Conservation (phyloP, 1,284 basidiomycete species). For the Fomitopsis betulina region DNA sequence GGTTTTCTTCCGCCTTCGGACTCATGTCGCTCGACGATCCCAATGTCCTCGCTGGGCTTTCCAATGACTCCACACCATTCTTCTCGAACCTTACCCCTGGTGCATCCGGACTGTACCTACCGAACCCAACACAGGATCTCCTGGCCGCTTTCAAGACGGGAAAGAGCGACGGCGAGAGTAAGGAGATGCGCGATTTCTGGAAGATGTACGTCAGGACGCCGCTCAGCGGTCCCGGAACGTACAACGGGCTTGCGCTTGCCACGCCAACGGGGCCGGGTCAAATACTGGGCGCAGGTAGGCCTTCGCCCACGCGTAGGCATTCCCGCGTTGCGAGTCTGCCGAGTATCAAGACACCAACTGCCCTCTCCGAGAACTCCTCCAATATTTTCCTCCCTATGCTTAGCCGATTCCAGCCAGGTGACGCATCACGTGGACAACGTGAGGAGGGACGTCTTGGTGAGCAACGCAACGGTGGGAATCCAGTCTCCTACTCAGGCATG, state of each 20-base stretch:
- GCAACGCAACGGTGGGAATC: constrained; percentile 9
- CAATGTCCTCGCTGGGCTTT: constrained; percentile 54
- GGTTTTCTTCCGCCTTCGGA: constrained; percentile 64
- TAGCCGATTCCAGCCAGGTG: background rate
- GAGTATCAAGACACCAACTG: constrained; percentile 55
- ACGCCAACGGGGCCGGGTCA: constrained; percentile 25
- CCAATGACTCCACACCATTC: constrained; percentile 54
- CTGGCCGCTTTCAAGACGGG: constrained; percentile 23
- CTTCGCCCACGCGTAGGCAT: constrained; percentile 33
- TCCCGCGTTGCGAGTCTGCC: constrained; percentile 61
- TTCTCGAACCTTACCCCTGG: constrained; percentile 38
- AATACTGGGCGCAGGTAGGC: constrained; percentile 20
- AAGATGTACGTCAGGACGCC: constrained; percentile 70
- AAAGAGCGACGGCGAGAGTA: constrained; percentile 42
- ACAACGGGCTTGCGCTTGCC: constrained; percentile 18
- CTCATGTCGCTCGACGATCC: constrained; percentile 70
- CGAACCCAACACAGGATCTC: constrained; percentile 22
- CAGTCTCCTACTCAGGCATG: constrained; percentile 19
- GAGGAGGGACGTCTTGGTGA: background rate
- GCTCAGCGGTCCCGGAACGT: constrained; percentile 41
- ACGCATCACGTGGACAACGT: background rate
- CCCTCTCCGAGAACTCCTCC: constrained; percentile 14
- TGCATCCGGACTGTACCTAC: constrained; percentile 12
- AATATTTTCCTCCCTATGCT: constrained; percentile 7
- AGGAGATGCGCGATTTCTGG: constrained; percentile 69